phyloP scores from a whole-genome alignment of 2,329 filamentous ascomycete species.

The Mycosphaerella sp. region DNA sequence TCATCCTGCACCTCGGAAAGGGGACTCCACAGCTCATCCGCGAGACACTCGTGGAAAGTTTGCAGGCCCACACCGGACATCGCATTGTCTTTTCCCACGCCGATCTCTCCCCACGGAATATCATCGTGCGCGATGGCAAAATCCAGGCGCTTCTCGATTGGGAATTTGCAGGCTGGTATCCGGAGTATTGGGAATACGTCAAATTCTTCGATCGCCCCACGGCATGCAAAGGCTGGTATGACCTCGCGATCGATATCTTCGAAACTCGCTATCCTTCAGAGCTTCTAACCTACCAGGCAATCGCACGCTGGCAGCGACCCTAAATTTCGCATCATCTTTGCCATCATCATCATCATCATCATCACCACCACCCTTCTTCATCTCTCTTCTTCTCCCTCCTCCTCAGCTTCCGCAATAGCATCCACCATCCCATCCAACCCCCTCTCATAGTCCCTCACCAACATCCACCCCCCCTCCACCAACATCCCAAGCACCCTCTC shows the following conservation, averaged over 20 bases:
- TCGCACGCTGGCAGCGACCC: not conserved
- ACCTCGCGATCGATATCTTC: conserved; percentile 10
- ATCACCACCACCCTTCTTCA: too few relatives aligned
- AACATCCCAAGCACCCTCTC: conserved; percentile 11
- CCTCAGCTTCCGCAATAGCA: too few relatives aligned
- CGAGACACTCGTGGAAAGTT: conserved; percentile 3
- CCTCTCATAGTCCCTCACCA: conserved; percentile 2
- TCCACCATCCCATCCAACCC: not conserved
- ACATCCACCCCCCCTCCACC: not conserved
- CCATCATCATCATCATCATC: conserved; percentile 13
- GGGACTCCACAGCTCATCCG: conserved; percentile 10
- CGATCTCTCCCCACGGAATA: conserved; percentile 21
- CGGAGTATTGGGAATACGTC: conserved; percentile 24
- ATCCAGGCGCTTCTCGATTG: conserved; percentile 22
- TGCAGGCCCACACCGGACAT: not conserved
- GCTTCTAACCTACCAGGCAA: conserved; percentile 5
- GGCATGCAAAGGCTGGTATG: conserved; percentile 14
- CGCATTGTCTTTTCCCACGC: conserved; percentile 21
- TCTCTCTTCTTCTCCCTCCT: too few relatives aligned
- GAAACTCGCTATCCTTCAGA: conserved; percentile 7
- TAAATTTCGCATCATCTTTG: conserved; percentile 13
- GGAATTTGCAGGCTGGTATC: conserved; percentile 23
- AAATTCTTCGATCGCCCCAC: conserved; percentile 20
- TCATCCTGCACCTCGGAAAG: conserved; percentile 7
- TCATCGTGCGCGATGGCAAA: conserved; percentile 16